Evolutionary conservation across 2,329 filamentous ascomycete species (phyloP), one percentile per base, ranked within the genome.

Genomic region (Penicillium sclerotiorum): DNA sequence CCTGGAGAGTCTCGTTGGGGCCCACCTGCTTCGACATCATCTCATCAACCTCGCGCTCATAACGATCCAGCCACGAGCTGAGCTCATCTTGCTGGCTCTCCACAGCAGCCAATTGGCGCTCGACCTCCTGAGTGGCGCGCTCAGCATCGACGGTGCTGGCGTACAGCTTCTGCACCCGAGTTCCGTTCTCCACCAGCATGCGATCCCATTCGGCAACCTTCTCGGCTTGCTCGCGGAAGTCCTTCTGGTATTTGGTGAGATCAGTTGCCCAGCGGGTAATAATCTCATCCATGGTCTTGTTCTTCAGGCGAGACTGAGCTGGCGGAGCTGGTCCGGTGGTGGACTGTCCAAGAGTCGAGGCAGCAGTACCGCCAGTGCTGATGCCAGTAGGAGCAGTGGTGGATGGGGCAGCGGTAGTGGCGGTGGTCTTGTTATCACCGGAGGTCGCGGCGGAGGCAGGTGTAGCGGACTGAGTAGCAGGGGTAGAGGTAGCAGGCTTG

Each of bases 261-360:
- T 97, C 94, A 0, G 91, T 90, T 2, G 94, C 94, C 94, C 94
- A 99, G 25, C 91, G 86, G 4, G 90, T 96, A 58, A 99, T 91
- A 57, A 99, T 96, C 69, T 99, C 94, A 66, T 99, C 94, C 89
- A 99, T 96, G 0, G 93, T 96, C 76, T 96, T 97, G 73, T 96
- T 96, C 78, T 96, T 96, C 30, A 99, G 79, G 22, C 94, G 87
- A 4, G 93, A 94, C 63, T 95, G 85, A 2, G 79, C 75, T 49
- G 91, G 87, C 13, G 94, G 93, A 2, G 86, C 78, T 1, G 92
- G 90, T 0, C 92, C 92, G 27, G 84, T 79, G 3, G 89, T 95
- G 1, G 91, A 95, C 22, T 86, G 84, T 15, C 84, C 85, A 41
- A 93, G 74, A 22, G 59, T 46, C 21, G 62, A 52, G 36, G 66